Conservation (phyloP, 805 yeast species). For the Saturnispora gosingensis region DNA sequence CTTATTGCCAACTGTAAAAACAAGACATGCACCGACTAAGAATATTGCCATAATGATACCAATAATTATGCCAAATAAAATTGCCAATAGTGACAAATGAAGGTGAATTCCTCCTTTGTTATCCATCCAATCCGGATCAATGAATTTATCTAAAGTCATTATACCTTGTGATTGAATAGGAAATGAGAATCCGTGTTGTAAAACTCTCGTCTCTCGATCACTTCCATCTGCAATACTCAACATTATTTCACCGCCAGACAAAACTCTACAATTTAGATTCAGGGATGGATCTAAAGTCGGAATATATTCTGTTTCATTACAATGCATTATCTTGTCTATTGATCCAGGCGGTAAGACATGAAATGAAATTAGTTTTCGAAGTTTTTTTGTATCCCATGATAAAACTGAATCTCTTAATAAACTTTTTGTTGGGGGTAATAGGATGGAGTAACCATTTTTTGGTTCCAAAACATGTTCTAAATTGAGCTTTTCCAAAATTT, state of each 20-base stretch:
- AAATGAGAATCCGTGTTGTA: conserved; percentile 55
- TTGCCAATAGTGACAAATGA: conserved; percentile 57
- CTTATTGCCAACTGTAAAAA: conserved; percentile 24
- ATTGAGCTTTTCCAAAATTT: conserved; percentile 33
- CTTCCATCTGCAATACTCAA: conserved; percentile 38
- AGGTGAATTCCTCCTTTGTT: conserved; percentile 37
- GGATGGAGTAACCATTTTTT: conserved; percentile 42
- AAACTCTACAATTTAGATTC: conserved; percentile 34
- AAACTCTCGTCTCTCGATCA: conserved; percentile 48
- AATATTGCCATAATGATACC: conserved; percentile 40
- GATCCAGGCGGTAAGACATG: conserved; percentile 63
- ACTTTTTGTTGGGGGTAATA: conserved; percentile 61
- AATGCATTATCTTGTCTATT: conserved; percentile 35
- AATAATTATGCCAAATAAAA: conserved; percentile 55
- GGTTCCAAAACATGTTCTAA: conserved; percentile 34
- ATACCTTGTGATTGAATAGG: conserved; percentile 35
- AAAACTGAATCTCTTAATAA: conserved; percentile 41
- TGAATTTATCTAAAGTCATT: conserved; percentile 56
- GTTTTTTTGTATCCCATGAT: conserved; percentile 24
- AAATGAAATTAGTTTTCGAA: conserved; percentile 49
- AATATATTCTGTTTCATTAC: conserved; percentile 32
- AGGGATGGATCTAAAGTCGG: conserved; percentile 37
- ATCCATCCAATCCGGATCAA: conserved; percentile 56
- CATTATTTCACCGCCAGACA: conserved; percentile 31
- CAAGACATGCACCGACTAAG: conserved; percentile 29